Base-by-base conservation (phyloP, 805 yeast genomes). In the Candida alai region DNA sequence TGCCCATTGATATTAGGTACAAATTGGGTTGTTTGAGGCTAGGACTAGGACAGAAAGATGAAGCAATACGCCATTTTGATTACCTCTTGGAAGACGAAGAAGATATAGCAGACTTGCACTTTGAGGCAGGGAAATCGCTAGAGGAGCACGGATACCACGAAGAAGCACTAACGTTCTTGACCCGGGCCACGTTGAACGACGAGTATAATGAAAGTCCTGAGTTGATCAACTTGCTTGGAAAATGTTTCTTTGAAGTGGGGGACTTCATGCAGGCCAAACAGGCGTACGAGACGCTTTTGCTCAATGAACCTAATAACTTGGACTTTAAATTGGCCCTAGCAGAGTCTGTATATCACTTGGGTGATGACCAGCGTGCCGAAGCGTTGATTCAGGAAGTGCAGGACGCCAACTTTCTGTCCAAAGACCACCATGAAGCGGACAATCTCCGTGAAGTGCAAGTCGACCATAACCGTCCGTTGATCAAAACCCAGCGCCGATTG, bases 1-100 rank as follows among this genome's bases (percentile, higher is more conserved):
- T 93, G 14, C 97, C 97, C 2, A 78, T 89, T 30, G 97, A 90
- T 61, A 84, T 93, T 17, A 61, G 97, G 35, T 80, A 78, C 19
- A 85, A 93, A 55, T 54, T 93, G 16, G 95, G 96, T 0, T 56
- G 78, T 8, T 68, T 85, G 31, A 70, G 98, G 39, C 60, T 93
- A 20, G 76, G 78, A 36, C 59, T 76, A 23, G 79, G 76, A 34
- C 69, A 80, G 28, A 63, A 69, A 18, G 73, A 71, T 1, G 96
- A 89, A 45, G 95, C 96, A 0, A 51, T 80, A 37, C 58, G 56
- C 6, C 97, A 90, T 53, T 82, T 84, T 46, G 63, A 62, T 24
- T 73, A 72, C 40, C 60, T 89, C 9, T 56, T 77, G 28, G 78
- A 75, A 27, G 75, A 73, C 20, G 71, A 78, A 15, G 67, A 65